phyloP scores from a whole-genome alignment of 805 yeast species.

The Candida boleticola region DNA sequence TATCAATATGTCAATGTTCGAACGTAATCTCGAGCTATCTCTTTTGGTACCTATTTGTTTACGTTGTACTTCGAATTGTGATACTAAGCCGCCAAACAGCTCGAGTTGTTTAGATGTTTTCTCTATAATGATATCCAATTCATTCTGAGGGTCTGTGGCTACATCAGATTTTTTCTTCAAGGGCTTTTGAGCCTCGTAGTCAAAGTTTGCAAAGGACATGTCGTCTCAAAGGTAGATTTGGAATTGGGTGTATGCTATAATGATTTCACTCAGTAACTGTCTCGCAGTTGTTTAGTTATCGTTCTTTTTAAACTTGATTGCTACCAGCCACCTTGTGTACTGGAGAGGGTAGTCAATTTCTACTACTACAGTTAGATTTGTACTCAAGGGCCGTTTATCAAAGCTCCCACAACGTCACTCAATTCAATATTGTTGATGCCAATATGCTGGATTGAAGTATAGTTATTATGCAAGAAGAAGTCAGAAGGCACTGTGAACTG shows the following conservation, averaged over 20 bases:
- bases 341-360: too few species aligned
- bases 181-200: slow-evolving; percentile 46
- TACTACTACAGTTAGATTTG: too few species aligned
- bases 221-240: slow-evolving; percentile 4
- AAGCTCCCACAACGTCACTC: too few species aligned
- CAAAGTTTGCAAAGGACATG: slow-evolving; percentile 57
- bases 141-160: slow-evolving; percentile 15
- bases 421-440: too few species aligned
- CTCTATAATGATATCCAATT: slow-evolving; percentile 30
- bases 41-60: slow-evolving; percentile 52
- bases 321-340: too few species aligned
- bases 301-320: too few species aligned
- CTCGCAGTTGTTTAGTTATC: too few species aligned
- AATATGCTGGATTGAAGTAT: too few species aligned
- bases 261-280: too few species aligned
- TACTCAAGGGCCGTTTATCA: too few species aligned
- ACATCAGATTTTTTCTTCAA: slow-evolving; percentile 6
- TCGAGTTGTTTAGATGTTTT: slow-evolving; percentile 42
- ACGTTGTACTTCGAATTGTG: slow-evolving; percentile 48
- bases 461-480: too few species aligned
- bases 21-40: slow-evolving; percentile 41
- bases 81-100: slow-evolving; percentile 48
- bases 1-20: slow-evolving; percentile 29
- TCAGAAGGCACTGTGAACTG: too few species aligned
- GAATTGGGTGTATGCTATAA: slow-evolving; percentile 2